Evolutionary conservation across 805 yeast genomes (phyloP), one percentile per base, ranked within the genome.

Genomic region (Candida boleticola): DNA sequence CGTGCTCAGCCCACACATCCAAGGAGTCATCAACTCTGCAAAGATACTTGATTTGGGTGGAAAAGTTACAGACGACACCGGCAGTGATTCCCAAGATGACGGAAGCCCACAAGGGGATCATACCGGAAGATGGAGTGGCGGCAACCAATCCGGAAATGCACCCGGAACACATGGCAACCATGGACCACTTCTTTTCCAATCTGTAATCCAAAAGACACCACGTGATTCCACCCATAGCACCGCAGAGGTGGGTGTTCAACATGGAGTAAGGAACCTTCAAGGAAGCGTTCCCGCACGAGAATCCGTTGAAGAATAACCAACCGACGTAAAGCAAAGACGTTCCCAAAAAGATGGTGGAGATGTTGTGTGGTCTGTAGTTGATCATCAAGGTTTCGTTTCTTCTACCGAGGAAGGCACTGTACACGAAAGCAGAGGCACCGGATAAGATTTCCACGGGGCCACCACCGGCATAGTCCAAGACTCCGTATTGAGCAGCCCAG

Each of bases 1-100:
- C 98, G 82, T 92, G 99, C 79, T 92, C 98, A n/a, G 98, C 98
- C 60, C 92, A 76, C 39, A 89, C 82, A 83, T 93, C 98, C 53
- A 93, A 70, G 1, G 97, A 83, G 67, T 92, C 99, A 63, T 93
- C 98, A 39, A 92, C 89, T 45, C 77, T 76, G 36, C 85, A 68
- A 48, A 87, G 66, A 59, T 85, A 87, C 66, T 92, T 92, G 61
- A 92, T 68, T 55, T 89, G 86, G 36, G 97, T 92, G 43, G 96
- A 72, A 57, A 86, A 86, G 71, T 92, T 92, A 77, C 98, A 93
- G 27, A 83, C 79, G 9, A 83, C 63, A 30, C 96, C 96, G 0
- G 97, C 73, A 2, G 79, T 77, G 29, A 88, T 71, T 3, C 98
- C 98, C 47, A 89, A 78, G 16, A 89, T 71, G 4, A 89, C 84